Evolutionary conservation across 331 rosid species (phyloP).

Genomic region (Pyracantha coccinea): DNA sequence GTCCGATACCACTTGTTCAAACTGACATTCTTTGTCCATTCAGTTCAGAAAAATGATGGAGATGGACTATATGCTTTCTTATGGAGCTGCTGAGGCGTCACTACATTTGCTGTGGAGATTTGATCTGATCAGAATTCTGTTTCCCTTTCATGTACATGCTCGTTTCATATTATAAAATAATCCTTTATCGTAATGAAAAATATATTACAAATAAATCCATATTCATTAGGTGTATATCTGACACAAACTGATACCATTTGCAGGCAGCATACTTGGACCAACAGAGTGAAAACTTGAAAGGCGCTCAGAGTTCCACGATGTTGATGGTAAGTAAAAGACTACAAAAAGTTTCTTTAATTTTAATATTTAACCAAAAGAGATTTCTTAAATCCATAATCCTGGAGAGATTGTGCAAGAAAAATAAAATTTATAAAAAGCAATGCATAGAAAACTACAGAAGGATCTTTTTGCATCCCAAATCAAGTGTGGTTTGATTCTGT

Average conservation of each 20-base stretch:
- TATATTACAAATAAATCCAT: background rate
- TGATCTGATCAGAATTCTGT: constrained; percentile 41
- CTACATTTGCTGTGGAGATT: constrained; percentile 61
- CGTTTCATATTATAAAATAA: background rate
- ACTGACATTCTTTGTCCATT: constrained; percentile 17
- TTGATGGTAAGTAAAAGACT: constrained; percentile 61
- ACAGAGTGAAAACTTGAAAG: constrained; percentile 26
- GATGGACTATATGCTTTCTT: constrained; percentile 81
- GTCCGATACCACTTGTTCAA: background rate
- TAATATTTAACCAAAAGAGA: background rate
- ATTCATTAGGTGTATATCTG: constrained; percentile 7
- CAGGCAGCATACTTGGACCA: constrained; percentile 81
- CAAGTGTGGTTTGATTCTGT: background rate
- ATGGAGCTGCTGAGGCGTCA: constrained; percentile 86
- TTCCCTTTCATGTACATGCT: constrained; percentile 66
- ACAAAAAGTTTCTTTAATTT: background rate
- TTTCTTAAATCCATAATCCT: background rate
- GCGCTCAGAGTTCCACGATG: constrained; percentile 39
- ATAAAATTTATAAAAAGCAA: background rate
- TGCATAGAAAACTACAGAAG: background rate
- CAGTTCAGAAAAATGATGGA: constrained; percentile 70
- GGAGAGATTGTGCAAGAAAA: background rate
- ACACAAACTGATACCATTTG: constrained; percentile 17
- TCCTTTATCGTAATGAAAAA: background rate
- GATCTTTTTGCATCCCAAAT: background rate